Percentiles rank a stretch among this genome's conserved stretches.
Conservation (phyloP, 2,329 filamentous ascomycete species). For the Fusarium tricinctum region DNA sequence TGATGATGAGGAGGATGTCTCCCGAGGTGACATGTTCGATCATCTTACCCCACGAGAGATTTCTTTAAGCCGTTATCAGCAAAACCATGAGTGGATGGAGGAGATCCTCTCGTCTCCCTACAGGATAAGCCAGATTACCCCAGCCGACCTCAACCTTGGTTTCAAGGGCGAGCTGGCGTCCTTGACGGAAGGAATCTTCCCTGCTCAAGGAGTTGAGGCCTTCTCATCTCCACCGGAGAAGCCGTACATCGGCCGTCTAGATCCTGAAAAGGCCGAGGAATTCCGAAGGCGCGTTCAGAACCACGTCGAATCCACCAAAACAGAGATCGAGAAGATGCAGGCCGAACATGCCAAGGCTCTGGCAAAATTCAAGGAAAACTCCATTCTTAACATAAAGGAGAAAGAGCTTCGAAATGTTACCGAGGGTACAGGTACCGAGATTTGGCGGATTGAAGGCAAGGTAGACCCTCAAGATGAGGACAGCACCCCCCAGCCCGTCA, state of each 20-base stretch:
- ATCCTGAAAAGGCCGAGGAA: constrained; percentile 82
- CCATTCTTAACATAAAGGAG: constrained; percentile 80
- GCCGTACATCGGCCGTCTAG: constrained; percentile 74
- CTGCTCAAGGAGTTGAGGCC: constrained; percentile 69
- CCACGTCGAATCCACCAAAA: constrained; percentile 78
- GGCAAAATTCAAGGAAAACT: constrained; percentile 79
- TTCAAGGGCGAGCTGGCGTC: constrained; percentile 84
- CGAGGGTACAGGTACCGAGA: constrained; percentile 70
- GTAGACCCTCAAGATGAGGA: constrained; percentile 66
- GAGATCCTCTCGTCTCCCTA: constrained; percentile 95
- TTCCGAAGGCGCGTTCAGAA: constrained; percentile 84
- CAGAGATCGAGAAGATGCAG: constrained; percentile 88
- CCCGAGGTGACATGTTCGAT: constrained; percentile 90
- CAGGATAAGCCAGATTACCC: constrained; percentile 84
- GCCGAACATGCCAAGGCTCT: constrained; percentile 81
- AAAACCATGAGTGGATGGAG: constrained; percentile 99
- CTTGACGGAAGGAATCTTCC: constrained; percentile 88
- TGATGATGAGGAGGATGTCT: constrained; percentile 92
- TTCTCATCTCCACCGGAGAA: constrained; percentile 64
- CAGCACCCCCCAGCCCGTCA: constrained; percentile 51
- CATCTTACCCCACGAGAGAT: constrained; percentile 90
- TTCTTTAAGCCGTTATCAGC: constrained; percentile 86
- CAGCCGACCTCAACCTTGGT: constrained; percentile 88
- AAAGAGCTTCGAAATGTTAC: constrained; percentile 78
- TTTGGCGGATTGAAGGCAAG: constrained; percentile 74